Evolutionary conservation across 1,139 yeast species (phyloP), one percentile per base, ranked within the genome.

Genomic region (Barnettozyma hawaiiensis): DNA sequence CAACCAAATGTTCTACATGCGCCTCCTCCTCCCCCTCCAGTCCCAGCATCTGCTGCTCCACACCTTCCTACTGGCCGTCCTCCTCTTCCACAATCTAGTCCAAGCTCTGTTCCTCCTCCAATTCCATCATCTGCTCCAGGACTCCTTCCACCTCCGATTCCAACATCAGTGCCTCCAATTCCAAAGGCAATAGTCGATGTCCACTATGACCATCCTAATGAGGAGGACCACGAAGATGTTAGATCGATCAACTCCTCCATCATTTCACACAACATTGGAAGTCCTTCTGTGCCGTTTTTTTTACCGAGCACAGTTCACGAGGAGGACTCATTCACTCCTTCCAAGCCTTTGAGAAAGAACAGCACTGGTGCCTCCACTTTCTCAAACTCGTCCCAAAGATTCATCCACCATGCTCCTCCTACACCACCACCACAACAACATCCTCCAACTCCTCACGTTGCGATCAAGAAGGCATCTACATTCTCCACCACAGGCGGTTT

Each of bases 391-490:
- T 35, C 43, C 5, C 33, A 21, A 22, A 37, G 34, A 21, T 29
- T 26, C 24, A 21, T 7, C 15, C 20, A 34, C 16, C 10, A 23
- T 11, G 37, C 49, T 15, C 54, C 54, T 28, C 46, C 34, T 8
- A 36, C 38, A 10, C 46, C 52, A 18, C 47, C 54, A 16, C 38
- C 46, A 12, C 43, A 35, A 6, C 35, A 41, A 20, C 36, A 28
- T 12, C 43, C 36, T 31, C 46, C 45, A 35, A 19, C 36, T 18
- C 39, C 40, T n/a, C 29, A 29, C 3, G 20, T n/a, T 26, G 44
- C 34, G 2, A 19, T 50, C n/a, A 45, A 40, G 27, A 47, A 33
- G 31, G 44, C 55, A 8, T 58, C 64, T 0, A 48, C 58, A 1
- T 58, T 63, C 20, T 54, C 56, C 14, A 31, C 28, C 2, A 14